Evolutionary conservation across 108 stramenopile species (phyloP), one percentile per base, ranked within the genome.

Genomic region (Asterionellopsis glacialis): DNA sequence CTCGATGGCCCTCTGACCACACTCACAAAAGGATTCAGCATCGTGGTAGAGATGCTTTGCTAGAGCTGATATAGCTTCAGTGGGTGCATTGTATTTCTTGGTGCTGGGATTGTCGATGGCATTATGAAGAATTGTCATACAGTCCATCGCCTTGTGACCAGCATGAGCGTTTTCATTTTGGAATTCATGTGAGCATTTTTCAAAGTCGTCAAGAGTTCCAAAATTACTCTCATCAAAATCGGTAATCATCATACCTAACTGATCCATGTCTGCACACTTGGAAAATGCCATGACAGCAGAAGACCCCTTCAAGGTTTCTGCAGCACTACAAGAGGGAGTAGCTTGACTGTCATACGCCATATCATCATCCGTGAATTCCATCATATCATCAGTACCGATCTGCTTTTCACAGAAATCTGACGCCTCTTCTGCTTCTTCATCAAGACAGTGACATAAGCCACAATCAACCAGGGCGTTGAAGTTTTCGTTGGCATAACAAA

Each of bases 161-260:
- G 87, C 85, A 63, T 85, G 87, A 42, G 74, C 58, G 0, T 58
- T 63, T 21, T 83, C 71, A 15, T 75, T 71, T 11, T 67, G 59
- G 59, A 71, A 91, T 7, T 71, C 73, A 63, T 92, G 83, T 14
- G 94, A 81, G 65, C 94, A 95, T 0, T 74, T 72, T 72, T 95
- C 94, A 68, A 95, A 95, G 12, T 62, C 44, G 62, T 95, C 94
- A 44, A 95, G 63, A 39, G 70, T 65, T 25, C 93, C 93, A 83
- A 95, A 95, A 64, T 95, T 85, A 48, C 86, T 77, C 63, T 90
- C 82, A 57, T 95, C 90, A 56, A 88, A 95, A 41, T 95, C 82
- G 9, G 76, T 85, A 28, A 89, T 48, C 84, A 95, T 77, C 7
- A 79, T 68, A 47, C 67, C 59, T 48, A 87, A 57, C 50, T 77